phyloP scores from a whole-genome alignment of 805 yeast genomes.

The Myxozyma neglecta region DNA sequence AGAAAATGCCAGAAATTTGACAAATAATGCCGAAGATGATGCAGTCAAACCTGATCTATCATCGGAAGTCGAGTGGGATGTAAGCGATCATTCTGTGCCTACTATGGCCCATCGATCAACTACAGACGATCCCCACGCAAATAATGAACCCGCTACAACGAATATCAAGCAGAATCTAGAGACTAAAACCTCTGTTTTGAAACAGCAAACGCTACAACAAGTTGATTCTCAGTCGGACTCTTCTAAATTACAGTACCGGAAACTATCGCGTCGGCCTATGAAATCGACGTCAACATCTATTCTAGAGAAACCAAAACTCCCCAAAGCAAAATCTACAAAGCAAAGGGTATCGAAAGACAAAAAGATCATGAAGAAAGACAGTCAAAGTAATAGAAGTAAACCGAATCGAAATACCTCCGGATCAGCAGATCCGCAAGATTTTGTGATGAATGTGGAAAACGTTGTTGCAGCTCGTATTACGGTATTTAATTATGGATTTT shows the following conservation, averaged over 20 bases:
- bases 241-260: neutral
- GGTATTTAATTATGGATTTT: neutral
- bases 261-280: slow-evolving; percentile 3
- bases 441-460: neutral
- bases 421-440: neutral
- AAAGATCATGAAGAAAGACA: neutral
- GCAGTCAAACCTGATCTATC: neutral
- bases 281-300: neutral
- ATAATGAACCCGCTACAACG: neutral
- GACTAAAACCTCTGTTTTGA: neutral
- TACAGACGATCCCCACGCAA: neutral
- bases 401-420: neutral
- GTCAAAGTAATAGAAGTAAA: neutral
- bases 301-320: neutral
- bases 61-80: slow-evolving; percentile 4
- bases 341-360: too few relatives aligned
- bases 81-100: slow-evolving; percentile 2
- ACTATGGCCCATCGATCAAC: slow-evolving; percentile 1
- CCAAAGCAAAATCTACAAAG: neutral
- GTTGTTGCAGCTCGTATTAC: slow-evolving; percentile 1
- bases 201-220: neutral
- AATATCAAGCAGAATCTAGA: neutral
- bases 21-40: neutral
- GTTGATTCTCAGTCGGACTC: neutral
- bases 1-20: neutral